Evolutionary conservation across 2,329 filamentous ascomycete species (phyloP).

Genomic region (Xylariales sp.): DNA sequence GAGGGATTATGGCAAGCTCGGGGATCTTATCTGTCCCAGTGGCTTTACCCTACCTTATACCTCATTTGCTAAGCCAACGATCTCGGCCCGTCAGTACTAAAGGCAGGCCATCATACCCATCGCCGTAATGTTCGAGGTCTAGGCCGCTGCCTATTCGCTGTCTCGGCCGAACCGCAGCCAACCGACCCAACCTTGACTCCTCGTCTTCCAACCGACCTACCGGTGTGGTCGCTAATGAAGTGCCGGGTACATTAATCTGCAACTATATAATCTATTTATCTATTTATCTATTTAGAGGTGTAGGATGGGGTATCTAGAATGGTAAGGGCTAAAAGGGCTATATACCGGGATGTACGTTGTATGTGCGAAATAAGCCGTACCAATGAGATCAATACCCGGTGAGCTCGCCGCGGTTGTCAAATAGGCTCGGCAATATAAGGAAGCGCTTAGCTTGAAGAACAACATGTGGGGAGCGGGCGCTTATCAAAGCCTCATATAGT

Average conservation of each 20-base stretch:
- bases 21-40: conserved; percentile 23
- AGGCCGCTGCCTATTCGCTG: conserved; percentile 17
- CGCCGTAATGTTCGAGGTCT: conserved; percentile 1
- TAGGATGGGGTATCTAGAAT: conserved; percentile 26
- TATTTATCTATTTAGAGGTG: conserved; percentile 24
- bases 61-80: not conserved
- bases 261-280: conserved; percentile 31
- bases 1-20: not conserved
- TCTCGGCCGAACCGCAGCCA: conserved; percentile 22
- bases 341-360: conserved; percentile 25
- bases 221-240: conserved; percentile 22
- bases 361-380: conserved; percentile 35
- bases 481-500: conserved; percentile 4
- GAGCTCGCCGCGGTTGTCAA: conserved; percentile 22
- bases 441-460: conserved; percentile 16
- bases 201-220: conserved; percentile 13
- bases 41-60: conserved; percentile 10
- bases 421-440: conserved; percentile 26
- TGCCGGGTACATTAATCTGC: conserved; percentile 30
- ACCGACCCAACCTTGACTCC: conserved; percentile 13
- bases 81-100: conserved; percentile 22
- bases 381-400: conserved; percentile 30
- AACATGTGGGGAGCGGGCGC: not conserved
- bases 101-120: conserved; percentile 8
- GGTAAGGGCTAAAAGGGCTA: conserved; percentile 30